phyloP scores from a whole-genome alignment of 169 alveolate genomes.

The Plasmodium coatneyi region DNA sequence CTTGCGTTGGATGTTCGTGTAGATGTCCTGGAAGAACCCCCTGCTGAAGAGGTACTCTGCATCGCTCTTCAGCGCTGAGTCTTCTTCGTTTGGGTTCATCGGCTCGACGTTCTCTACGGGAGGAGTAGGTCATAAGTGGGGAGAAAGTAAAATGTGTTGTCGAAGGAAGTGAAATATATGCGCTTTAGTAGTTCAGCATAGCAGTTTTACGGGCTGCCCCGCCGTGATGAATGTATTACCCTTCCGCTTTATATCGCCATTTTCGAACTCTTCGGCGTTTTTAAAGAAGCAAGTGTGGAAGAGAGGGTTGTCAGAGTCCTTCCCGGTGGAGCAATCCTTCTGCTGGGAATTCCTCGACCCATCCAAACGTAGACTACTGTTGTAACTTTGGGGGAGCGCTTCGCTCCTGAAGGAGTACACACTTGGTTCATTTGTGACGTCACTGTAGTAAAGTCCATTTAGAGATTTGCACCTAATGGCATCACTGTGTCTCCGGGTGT shows the following conservation, averaged over 20 bases:
- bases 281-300: slow-evolving; percentile 39
- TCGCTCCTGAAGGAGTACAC: neutral
- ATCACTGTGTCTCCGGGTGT: slow-evolving; percentile 55
- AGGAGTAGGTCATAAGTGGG: neutral
- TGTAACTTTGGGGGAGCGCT: neutral
- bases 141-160: neutral
- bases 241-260: slow-evolving; percentile 33
- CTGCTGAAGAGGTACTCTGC: slow-evolving; percentile 60
- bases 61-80: slow-evolving; percentile 34
- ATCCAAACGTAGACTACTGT: neutral
- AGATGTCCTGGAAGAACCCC: slow-evolving; percentile 32
- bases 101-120: slow-evolving; percentile 31
- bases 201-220: neutral
- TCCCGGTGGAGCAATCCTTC: neutral
- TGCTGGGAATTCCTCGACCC: neutral
- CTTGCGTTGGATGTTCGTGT: slow-evolving; percentile 43
- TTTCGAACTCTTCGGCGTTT: slow-evolving; percentile 42
- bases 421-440: neutral
- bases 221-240: neutral
- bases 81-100: slow-evolving; percentile 12
- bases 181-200: too few species aligned
- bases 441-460: slow-evolving; percentile 7
- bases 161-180: neutral
- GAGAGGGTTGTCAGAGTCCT: slow-evolving; percentile 16
- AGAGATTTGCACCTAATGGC: neutral